A percentile compares a stretch with the other conserved stretches of the same genome.
Evolutionary conservation across 257 asterid species (phyloP).

Genomic region (Solanum rostratum): DNA sequence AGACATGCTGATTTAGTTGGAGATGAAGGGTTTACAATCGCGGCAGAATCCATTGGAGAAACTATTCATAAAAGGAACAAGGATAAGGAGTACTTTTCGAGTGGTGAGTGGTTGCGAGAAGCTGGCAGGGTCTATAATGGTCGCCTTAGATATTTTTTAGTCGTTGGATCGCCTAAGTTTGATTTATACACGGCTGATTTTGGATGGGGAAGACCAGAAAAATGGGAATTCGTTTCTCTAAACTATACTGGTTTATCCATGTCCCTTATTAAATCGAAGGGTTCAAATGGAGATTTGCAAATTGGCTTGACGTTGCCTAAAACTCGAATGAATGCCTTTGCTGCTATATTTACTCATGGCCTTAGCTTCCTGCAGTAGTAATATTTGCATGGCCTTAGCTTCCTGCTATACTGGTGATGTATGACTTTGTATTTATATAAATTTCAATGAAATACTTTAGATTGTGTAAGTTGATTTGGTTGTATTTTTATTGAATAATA

Average conservation of each 20-base stretch:
- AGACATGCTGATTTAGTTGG: conserved; percentile 11
- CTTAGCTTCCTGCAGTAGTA: neutral
- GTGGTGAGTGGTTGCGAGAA: neutral
- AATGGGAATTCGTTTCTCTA: neutral
- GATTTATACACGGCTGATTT: conserved; percentile 16
- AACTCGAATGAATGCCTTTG: conserved; percentile 7
- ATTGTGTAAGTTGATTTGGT: too few relatives aligned
- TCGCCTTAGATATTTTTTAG: neutral
- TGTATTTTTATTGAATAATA: too few relatives aligned
- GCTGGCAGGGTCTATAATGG: accelerated
- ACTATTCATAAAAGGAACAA: neutral
- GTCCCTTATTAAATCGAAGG: neutral
- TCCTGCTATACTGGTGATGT: too few relatives aligned
- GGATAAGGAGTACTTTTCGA: conserved; percentile 1
- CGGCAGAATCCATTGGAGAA: conserved; percentile 1
- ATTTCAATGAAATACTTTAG: too few relatives aligned
- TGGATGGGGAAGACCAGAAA: conserved; percentile 19
- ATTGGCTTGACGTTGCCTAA: conserved; percentile 11
- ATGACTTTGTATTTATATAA: too few relatives aligned
- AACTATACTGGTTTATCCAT: neutral
- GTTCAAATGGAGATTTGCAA: conserved; percentile 4
- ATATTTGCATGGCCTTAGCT: too few relatives aligned
- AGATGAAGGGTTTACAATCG: conserved; percentile 18
- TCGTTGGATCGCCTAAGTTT: conserved; percentile 14
- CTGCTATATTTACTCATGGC: conserved; percentile 1